Base-by-base conservation (phyloP, 306 rosid species). In the Lathyrus oleraceus region DNA sequence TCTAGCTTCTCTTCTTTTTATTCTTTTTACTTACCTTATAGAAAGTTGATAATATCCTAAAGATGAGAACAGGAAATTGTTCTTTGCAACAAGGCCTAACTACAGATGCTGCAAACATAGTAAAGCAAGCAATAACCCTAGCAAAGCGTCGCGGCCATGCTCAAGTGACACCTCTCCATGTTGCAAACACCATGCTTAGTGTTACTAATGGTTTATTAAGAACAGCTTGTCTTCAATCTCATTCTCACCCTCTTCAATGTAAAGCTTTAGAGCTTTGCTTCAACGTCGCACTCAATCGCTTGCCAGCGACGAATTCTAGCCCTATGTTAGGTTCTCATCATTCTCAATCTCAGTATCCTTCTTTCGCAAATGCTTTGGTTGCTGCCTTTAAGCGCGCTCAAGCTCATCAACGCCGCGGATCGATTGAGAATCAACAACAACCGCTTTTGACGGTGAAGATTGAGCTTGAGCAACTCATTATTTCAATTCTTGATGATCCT, bases 181-280 rank as follows among this genome's bases (percentile, higher is more conserved):
- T 95, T 2, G 99, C 99, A 4, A 76, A 28, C 85, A 89, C 99
- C 12, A 86, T 95, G 96, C 97, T 95, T 2, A 11, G 87, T 1
- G 20, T 87, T 12, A 36, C 92, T 12, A 86, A 87, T 4, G 97
- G 97, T 32, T 78, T 89, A 0, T 60, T 95, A 2, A 67, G 97
- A 30, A 85, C 85, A 0, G 97, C 99, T 27, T 95, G 99, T 67
- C 92, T 91, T 17, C 97, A 95, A 51, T 91, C 99, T 23, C 82
- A 86, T 65, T 85, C 99, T n/a, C 97, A 95, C 77, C 99, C 99
- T 40, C 97, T 95, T 4, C 99, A 91, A 70, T 95, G 99, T 82
- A 90, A 86, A 69, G 99, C 99, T 65, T 78, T 95, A 39, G 99
- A 95, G 84, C 99, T 95, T 61, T 91, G 99, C 72, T 95, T 95